A percentile compares a stretch with the other conserved stretches of the same genome.
phyloP scores from a whole-genome alignment of 768 basidiomycete genomes.

The Flagelloscypha sp. region DNA sequence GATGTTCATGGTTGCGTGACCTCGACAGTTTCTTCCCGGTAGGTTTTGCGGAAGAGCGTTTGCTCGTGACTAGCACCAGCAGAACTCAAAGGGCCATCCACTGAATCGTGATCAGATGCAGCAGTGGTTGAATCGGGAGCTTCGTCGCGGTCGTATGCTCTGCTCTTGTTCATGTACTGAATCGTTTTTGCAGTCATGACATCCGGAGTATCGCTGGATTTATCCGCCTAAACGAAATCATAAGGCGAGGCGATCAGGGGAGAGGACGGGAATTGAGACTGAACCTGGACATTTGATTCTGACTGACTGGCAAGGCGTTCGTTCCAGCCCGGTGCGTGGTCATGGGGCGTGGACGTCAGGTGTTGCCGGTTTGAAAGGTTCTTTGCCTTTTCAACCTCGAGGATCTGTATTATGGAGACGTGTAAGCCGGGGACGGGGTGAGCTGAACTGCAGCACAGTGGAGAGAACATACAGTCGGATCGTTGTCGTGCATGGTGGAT shows the following conservation, averaged over 20 bases:
- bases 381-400: slow-evolving; percentile 47
- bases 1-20: slow-evolving; percentile 12
- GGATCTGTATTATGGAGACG: slow-evolving; percentile 21
- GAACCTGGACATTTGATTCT: slow-evolving; percentile 59
- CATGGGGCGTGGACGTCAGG: slow-evolving; percentile 39
- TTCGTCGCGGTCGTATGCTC: slow-evolving; percentile 30
- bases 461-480: slow-evolving; percentile 25
- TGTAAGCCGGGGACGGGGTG: background rate
- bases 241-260: background rate
- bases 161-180: slow-evolving; percentile 29
- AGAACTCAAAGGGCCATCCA: slow-evolving; percentile 34
- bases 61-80: slow-evolving; percentile 14
- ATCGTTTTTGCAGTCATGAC: slow-evolving; percentile 36
- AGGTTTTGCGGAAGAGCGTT: slow-evolving; percentile 20
- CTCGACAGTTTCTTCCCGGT: slow-evolving; percentile 15
- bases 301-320: slow-evolving; percentile 55
- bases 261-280: background rate
- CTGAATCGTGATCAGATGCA: slow-evolving; percentile 32
- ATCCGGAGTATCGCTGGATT: slow-evolving; percentile 15
- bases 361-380: slow-evolving; percentile 37
- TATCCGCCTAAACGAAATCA: slow-evolving; percentile 31
- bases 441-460: background rate
- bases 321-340: slow-evolving; percentile 65
- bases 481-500: slow-evolving; percentile 55
- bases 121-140: slow-evolving; percentile 25